Conservation (phyloP, 495 filamentous ascomycete species). For the Penicillium pancosmium region DNA sequence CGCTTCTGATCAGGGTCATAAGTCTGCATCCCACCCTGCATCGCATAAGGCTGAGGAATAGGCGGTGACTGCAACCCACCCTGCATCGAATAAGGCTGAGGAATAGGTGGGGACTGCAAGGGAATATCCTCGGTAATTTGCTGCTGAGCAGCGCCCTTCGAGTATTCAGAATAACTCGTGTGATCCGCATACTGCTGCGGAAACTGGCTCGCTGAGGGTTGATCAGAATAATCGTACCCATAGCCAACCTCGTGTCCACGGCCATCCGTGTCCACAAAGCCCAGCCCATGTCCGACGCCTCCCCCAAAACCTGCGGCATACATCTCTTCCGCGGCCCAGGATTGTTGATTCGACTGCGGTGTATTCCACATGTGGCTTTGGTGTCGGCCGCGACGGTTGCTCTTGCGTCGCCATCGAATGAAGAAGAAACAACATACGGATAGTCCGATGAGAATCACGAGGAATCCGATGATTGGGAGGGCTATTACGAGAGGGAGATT, state of each 20-base stretch:
- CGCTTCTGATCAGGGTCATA: slow-evolving; percentile 9
- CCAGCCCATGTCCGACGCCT: slow-evolving; percentile 17
- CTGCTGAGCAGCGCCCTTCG: slow-evolving; percentile 13
- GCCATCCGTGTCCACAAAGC: slow-evolving; percentile 34
- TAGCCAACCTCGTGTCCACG: slow-evolving; percentile 23
- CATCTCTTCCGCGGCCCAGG: slow-evolving; percentile 23
- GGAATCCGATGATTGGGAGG: slow-evolving; percentile 47
- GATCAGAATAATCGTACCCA: slow-evolving; percentile 6
- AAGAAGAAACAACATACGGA: slow-evolving; percentile 42
- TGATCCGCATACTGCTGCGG: slow-evolving; percentile 4
- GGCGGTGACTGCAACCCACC: slow-evolving; percentile 5
- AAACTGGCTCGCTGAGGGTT: not conserved
- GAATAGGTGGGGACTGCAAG: not conserved
- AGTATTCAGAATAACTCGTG: not conserved
- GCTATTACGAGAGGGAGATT: slow-evolving; percentile 49
- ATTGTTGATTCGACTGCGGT: slow-evolving; percentile 23
- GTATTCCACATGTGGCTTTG: slow-evolving; percentile 30
- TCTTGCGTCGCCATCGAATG: slow-evolving; percentile 40
- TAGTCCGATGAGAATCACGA: slow-evolving; percentile 33
- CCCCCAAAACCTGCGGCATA: slow-evolving; percentile 8
- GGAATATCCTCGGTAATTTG: slow-evolving; percentile 13
- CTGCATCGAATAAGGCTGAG: slow-evolving; percentile 1
- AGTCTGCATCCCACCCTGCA: slow-evolving; percentile 2
- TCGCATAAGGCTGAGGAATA: slow-evolving; percentile 3
- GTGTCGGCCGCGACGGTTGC: slow-evolving; percentile 24